These are phyloP conservation scores for Mucor circinelloides DNA, from an alignment of 371 early-diverging fungal species.

Conservation along the genomic window DNA sequence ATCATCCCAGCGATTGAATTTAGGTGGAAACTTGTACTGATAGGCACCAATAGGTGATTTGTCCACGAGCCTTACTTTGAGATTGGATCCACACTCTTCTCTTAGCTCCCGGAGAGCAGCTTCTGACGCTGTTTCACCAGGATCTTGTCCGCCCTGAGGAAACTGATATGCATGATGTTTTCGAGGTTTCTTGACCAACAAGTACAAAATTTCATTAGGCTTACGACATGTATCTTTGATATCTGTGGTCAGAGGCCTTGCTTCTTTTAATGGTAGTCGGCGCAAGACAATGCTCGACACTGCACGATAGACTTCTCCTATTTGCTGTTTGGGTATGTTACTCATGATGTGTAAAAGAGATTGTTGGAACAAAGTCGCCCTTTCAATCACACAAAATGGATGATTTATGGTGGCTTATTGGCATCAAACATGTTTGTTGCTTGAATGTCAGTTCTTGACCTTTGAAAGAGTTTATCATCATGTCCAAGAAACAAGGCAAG, in stretches of 20 bases:
- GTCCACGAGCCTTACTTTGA: conserved; percentile 79
- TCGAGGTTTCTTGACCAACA: conserved; percentile 72
- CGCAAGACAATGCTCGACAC: conserved; percentile 23
- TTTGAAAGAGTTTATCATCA: background rate
- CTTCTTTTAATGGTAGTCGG: conserved; percentile 5
- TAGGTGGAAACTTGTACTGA: conserved; percentile 51
- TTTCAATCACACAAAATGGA: background rate
- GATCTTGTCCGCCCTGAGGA: conserved; percentile 72
- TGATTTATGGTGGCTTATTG: background rate
- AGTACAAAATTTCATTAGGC: conserved; percentile 53
- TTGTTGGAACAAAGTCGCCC: background rate
- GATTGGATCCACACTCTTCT: conserved; percentile 72
- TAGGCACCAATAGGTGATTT: conserved; percentile 70
- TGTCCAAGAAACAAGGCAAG: conserved; percentile 3
- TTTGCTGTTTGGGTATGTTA: background rate
- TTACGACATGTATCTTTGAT: conserved; percentile 13
- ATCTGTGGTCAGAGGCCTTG: background rate
- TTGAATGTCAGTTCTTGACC: background rate
- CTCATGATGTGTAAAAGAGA: background rate
- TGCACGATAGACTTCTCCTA: conserved; percentile 21
- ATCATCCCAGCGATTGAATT: conserved; percentile 23
- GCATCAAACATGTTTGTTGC: background rate
- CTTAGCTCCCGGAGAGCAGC: conserved; percentile 72
- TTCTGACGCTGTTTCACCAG: conserved; percentile 68
- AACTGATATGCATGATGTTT: conserved; percentile 73